These are phyloP conservation scores for Volutella citrinella DNA, from an alignment of 2,329 filamentous ascomycete species.

Conservation along the genomic window DNA sequence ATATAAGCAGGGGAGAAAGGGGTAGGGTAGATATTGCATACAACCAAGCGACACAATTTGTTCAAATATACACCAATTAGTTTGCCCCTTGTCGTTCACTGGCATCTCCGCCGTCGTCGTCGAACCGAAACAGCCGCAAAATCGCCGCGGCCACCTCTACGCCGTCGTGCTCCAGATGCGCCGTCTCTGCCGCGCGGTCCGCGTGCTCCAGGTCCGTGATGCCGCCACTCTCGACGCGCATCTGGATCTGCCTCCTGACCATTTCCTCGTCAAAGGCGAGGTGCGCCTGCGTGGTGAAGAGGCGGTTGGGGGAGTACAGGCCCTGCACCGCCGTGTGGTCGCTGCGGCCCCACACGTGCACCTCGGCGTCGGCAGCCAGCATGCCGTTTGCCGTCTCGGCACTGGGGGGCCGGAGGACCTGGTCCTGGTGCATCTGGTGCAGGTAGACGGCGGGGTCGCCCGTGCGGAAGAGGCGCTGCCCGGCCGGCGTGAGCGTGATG, in stretches of 20 bases:
- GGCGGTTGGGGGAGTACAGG: conserved; percentile 61
- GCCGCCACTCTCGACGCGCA: conserved; percentile 55
- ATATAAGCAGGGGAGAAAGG: too few relatives aligned
- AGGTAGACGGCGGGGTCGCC: conserved; percentile 50
- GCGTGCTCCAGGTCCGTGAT: conserved; percentile 62
- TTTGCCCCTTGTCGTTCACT: too few relatives aligned
- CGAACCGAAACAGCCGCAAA: conserved; percentile 53
- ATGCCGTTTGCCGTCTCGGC: conserved; percentile 42
- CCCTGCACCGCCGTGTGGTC: conserved; percentile 68
- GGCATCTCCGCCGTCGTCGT: conserved; percentile 47
- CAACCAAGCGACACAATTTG: too few relatives aligned
- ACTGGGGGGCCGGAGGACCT: conserved; percentile 60
- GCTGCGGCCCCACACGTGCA: conserved; percentile 61
- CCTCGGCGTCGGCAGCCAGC: conserved; percentile 35
- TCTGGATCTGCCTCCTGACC: conserved; percentile 59
- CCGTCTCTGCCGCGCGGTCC: conserved; percentile 59
- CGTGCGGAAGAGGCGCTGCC: conserved; percentile 65
- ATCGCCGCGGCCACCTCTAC: conserved; percentile 64
- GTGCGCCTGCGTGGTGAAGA: conserved; percentile 77
- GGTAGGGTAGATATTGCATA: too few relatives aligned
- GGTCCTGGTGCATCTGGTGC: conserved; percentile 79
- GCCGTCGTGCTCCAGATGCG: conserved; percentile 66
- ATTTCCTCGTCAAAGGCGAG: conserved; percentile 73
- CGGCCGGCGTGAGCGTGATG: conserved; percentile 61
- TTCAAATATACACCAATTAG: too few relatives aligned